Evolutionary conservation across 2,329 filamentous ascomycete species (phyloP).

Genomic region (Ophiostoma piceae): DNA sequence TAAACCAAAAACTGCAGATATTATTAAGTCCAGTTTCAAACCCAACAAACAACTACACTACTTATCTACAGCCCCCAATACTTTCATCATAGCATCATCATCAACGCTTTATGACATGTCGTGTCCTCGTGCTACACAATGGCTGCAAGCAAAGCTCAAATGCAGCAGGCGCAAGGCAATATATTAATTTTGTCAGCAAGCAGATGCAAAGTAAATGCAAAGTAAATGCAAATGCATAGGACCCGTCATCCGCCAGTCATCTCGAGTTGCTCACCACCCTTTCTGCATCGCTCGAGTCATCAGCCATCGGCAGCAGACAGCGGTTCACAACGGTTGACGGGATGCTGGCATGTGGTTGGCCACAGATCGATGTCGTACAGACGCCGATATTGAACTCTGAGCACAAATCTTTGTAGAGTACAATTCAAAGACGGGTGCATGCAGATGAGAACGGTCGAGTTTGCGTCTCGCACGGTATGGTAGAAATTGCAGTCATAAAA

Average conservation of each 20-base stretch:
- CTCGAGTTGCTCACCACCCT: neutral
- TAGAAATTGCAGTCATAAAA: no score
- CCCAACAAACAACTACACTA: neutral
- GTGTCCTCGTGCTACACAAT: neutral
- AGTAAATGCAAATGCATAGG: neutral
- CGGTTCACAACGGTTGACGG: neutral
- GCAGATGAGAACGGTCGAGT: no score
- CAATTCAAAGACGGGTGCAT: no score
- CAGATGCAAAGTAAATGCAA: neutral
- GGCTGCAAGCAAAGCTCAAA: neutral
- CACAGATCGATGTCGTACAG: neutral
- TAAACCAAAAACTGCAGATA: no score
- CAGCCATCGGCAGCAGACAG: neutral
- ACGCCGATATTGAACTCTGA: neutral
- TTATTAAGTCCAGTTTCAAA: no score
- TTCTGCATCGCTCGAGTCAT: neutral
- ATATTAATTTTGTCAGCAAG: no score
- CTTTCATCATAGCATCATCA: neutral
- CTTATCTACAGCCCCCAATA: neutral
- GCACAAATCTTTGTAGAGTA: no score
- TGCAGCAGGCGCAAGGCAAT: no score
- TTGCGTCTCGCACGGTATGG: no score
- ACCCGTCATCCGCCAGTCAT: neutral
- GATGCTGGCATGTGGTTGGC: neutral
- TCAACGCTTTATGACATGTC: conserved; percentile 5